phyloP scores from a whole-genome alignment of 2,329 filamentous ascomycete species.

The Hirsutella rhossiliensis region DNA sequence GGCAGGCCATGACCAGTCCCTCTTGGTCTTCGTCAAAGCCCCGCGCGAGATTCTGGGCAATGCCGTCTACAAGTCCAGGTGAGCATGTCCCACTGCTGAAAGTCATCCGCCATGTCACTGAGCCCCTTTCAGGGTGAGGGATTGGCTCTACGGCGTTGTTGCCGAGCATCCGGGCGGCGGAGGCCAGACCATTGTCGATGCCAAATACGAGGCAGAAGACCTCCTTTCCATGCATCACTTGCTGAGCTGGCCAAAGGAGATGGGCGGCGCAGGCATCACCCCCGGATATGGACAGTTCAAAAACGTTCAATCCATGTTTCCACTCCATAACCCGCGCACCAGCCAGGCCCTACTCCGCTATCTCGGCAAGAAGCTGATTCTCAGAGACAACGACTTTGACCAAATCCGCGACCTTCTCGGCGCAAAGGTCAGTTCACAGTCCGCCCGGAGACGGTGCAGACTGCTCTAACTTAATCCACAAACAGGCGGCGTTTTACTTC shows the following conservation, averaged over 20 bases:
- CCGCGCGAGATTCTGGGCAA: conserved; percentile 51
- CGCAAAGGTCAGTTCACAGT: conserved; percentile 29
- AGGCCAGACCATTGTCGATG: conserved; percentile 39
- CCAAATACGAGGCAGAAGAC: conserved; percentile 48
- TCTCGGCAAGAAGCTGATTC: conserved; percentile 38
- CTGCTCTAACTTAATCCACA: background rate
- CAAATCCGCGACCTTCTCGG: conserved; percentile 50
- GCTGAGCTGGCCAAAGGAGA: conserved; percentile 41
- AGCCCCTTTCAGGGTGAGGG: conserved; percentile 44
- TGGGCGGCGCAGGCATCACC: conserved; percentile 52
- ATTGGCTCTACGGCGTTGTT: conserved; percentile 63
- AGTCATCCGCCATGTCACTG: background rate
- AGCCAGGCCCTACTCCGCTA: conserved; percentile 46
- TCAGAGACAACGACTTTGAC: conserved; percentile 41
- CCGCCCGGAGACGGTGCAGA: background rate
- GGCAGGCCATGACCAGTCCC: conserved; percentile 52
- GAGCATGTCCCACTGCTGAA: background rate
- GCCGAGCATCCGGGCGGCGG: conserved; percentile 47
- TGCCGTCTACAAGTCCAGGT: conserved; percentile 43
- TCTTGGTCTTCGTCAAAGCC: conserved; percentile 55
- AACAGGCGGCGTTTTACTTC: conserved; percentile 64
- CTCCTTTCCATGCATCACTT: conserved; percentile 60
- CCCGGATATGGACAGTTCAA: conserved; percentile 46
- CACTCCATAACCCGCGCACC: conserved; percentile 44
- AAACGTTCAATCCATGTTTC: conserved; percentile 48